Evolutionary conservation across 495 filamentous ascomycete species (phyloP).

Genomic region (Paragyromitra xinjiangensis): DNA sequence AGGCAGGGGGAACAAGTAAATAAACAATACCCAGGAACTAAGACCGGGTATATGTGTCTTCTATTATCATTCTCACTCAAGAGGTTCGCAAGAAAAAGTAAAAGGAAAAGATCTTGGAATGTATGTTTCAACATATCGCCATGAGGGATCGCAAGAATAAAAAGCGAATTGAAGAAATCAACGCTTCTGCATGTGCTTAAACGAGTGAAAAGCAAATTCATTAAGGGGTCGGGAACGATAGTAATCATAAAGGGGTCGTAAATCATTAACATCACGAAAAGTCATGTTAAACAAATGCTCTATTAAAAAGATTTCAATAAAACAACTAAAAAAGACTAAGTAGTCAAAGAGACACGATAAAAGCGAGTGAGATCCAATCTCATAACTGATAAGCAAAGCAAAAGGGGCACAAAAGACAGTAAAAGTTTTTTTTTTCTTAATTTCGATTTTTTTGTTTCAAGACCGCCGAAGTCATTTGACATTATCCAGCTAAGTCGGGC

Average conservation of each 20-base stretch:
- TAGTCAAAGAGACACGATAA: conserved; percentile 8
- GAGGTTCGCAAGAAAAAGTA: conserved; percentile 6
- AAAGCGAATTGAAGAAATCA: background rate
- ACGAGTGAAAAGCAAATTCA: conserved; percentile 7
- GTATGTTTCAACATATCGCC: background rate
- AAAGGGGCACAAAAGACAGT: background rate
- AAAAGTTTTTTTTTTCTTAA: conserved; percentile 27
- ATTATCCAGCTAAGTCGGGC: conserved; percentile 3
- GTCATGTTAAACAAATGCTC: conserved; percentile 9
- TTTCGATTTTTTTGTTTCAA: conserved; percentile 27
- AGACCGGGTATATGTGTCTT: background rate
- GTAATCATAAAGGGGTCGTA: conserved; percentile 29
- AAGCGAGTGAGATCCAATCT: conserved; percentile 23
- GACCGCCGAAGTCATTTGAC: conserved; percentile 17
- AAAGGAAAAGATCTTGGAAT: conserved; percentile 4
- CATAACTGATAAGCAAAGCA: conserved; percentile 15
- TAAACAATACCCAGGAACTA: conserved; percentile 13
- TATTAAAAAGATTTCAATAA: conserved; percentile 4
- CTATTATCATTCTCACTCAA: background rate
- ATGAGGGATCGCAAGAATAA: background rate
- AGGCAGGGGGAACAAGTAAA: background rate
- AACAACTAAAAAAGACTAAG: background rate
- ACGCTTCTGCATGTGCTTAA: background rate
- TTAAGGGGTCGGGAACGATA: background rate
- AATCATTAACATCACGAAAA: background rate